Evolutionary conservation across 768 basidiomycete species (phyloP).

Genomic region (Termitomyces sp.): DNA sequence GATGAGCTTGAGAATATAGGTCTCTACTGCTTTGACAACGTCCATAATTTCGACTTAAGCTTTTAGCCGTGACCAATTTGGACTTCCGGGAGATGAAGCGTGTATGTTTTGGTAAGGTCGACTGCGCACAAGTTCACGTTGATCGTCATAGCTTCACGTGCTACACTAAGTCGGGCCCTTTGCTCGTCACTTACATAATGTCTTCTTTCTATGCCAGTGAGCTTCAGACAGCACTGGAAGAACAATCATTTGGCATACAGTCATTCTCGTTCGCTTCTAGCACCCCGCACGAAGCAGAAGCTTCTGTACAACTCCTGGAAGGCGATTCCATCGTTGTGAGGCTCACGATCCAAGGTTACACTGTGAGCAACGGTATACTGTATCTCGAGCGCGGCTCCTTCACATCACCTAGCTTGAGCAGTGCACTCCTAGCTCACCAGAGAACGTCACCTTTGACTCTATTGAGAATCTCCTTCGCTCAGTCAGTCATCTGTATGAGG

Average conservation of each 20-base stretch:
- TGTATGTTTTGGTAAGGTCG: not conserved
- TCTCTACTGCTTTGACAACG: conserved; percentile 91
- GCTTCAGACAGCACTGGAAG: conserved; percentile 46
- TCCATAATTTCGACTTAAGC: conserved; percentile 57
- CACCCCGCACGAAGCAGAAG: conserved; percentile 42
- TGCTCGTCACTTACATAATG: conserved; percentile 3
- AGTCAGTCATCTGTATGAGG: conserved; percentile 48
- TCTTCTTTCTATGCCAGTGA: conserved; percentile 39
- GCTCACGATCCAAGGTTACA: conserved; percentile 52
- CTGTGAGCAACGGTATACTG: conserved; percentile 28
- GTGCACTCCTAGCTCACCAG: conserved; percentile 1
- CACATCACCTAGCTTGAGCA: conserved; percentile 4
- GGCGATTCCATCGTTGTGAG: conserved; percentile 39
- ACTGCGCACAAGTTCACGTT: not conserved
- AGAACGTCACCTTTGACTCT: conserved; percentile 42
- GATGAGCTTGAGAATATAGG: conserved; percentile 87
- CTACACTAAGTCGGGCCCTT: too few species aligned
- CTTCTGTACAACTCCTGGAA: conserved; percentile 52
- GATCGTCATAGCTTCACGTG: not conserved
- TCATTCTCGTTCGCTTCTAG: conserved; percentile 36
- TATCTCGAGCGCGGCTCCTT: not conserved
- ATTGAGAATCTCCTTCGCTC: conserved; percentile 53
- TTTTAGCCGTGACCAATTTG: not conserved
- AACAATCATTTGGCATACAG: conserved; percentile 53
- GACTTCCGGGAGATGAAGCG: not conserved